A percentile compares a stretch with the other conserved stretches of the same genome.
Evolutionary conservation across 2,329 filamentous ascomycete genomes (phyloP).

Genomic region (Atkinsonella texensis): DNA sequence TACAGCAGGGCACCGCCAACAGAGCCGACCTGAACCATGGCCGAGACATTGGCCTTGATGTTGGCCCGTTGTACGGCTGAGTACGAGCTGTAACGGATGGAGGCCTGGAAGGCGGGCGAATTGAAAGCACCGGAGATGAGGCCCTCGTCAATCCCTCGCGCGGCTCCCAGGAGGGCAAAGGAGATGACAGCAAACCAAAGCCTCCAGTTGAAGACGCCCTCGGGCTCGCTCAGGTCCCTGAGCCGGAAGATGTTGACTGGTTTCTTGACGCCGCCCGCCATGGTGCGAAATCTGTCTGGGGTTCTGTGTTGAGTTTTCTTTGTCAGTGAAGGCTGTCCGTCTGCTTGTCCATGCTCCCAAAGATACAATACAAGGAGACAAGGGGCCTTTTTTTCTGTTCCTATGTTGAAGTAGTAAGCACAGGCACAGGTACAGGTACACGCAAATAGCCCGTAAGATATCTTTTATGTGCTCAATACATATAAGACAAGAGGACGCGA

Average conservation of each 20-base stretch:
- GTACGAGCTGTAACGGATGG: constrained; percentile 46
- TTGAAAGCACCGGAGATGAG: constrained; percentile 62
- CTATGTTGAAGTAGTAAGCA: no score
- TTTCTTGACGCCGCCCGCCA: constrained; percentile 41
- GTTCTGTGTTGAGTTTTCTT: not conserved
- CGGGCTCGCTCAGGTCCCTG: constrained; percentile 52
- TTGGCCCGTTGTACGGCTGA: constrained; percentile 44
- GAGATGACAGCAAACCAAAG: constrained; percentile 66
- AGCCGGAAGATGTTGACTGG: constrained; percentile 53
- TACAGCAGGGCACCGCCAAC: constrained; percentile 56
- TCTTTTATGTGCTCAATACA: not conserved
- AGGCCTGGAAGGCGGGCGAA: constrained; percentile 48
- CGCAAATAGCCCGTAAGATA: no score
- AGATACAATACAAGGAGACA: no score
- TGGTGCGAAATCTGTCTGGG: constrained; percentile 14
- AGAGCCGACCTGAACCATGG: constrained; percentile 72
- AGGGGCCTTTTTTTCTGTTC: no score
- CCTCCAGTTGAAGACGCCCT: constrained; percentile 63
- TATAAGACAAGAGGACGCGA: not conserved
- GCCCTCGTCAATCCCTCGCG: constrained; percentile 70
- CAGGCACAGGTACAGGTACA: no score
- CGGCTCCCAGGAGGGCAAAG: constrained; percentile 65
- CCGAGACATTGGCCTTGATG: constrained; percentile 64
- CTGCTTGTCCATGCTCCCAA: no score
- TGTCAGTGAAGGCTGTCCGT: no score